A percentile compares a stretch with the other conserved stretches of the same genome.
Conservation (phyloP, 495 filamentous ascomycete genomes). For the Chaetomidium leptoderma region DNA sequence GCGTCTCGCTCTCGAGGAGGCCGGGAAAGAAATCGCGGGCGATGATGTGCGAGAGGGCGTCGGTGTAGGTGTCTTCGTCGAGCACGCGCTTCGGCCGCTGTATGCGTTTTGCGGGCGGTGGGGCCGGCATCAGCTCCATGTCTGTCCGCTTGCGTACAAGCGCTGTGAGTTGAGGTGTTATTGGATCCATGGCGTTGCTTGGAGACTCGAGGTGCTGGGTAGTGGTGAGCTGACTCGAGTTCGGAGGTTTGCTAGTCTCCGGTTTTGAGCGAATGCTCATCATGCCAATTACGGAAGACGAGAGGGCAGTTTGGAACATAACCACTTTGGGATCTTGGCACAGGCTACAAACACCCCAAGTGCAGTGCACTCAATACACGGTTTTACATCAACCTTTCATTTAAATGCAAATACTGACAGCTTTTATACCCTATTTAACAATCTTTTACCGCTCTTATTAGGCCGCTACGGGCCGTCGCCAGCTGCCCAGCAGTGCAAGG, state of each 20-base stretch:
- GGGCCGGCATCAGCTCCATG: conserved; percentile 80
- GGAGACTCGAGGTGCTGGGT: neutral
- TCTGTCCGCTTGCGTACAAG: conserved; percentile 64
- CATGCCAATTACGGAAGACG: neutral
- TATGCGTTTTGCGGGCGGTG: conserved; percentile 82
- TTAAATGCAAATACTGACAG: too few relatives aligned
- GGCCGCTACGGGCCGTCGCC: too few relatives aligned
- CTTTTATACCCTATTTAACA: too few relatives aligned
- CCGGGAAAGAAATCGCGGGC: conserved; percentile 96
- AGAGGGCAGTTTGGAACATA: too few relatives aligned
- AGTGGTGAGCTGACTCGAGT: neutral
- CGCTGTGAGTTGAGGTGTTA: conserved; percentile 33
- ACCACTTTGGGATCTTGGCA: too few relatives aligned
- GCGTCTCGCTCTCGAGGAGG: conserved; percentile 74
- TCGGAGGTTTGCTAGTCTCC: neutral
- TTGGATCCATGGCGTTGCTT: conserved; percentile 31
- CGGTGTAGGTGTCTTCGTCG: conserved; percentile 91
- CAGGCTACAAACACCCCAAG: too few relatives aligned
- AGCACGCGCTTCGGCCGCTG: conserved; percentile 86
- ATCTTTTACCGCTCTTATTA: too few relatives aligned
- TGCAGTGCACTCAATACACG: too few relatives aligned
- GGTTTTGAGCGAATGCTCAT: neutral
- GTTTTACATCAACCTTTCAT: too few relatives aligned
- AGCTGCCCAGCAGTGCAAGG: too few relatives aligned
- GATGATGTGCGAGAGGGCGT: conserved; percentile 88